Evolutionary conservation across 345 rosid genomes (phyloP).

Genomic region (Melastoma malabathricum): DNA sequence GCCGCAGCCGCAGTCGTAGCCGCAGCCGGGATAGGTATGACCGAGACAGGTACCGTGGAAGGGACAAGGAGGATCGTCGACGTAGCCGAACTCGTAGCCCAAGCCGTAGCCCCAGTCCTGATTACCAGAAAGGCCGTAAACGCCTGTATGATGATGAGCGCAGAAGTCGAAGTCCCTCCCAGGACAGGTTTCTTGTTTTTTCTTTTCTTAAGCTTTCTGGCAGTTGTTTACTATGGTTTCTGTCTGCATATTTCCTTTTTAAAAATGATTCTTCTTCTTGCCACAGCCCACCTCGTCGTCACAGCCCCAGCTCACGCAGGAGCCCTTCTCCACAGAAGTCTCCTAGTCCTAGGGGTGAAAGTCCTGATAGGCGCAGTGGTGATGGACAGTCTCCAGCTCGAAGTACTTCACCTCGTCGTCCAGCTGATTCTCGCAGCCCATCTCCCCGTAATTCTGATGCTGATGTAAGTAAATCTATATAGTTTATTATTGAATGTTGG

Average conservation of each 20-base stretch:
- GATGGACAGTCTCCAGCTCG: slow-evolving; percentile 17
- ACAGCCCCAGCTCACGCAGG: slow-evolving; percentile 22
- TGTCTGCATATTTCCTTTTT: not conserved
- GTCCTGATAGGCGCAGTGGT: slow-evolving; percentile 20
- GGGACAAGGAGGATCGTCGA: slow-evolving; percentile 25
- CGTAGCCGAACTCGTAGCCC: slow-evolving; percentile 38
- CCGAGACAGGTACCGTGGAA: slow-evolving; percentile 31
- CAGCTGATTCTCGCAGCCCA: slow-evolving; percentile 6
- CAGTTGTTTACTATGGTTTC: not conserved
- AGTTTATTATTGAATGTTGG: too few relatives aligned
- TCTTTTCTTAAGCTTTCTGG: not conserved
- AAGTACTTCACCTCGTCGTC: slow-evolving; percentile 5
- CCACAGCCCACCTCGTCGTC: slow-evolving; percentile 27
- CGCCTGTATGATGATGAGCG: slow-evolving; percentile 37
- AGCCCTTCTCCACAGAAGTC: slow-evolving; percentile 8
- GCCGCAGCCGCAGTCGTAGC: slow-evolving; percentile 44
- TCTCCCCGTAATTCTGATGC: slow-evolving; percentile 4
- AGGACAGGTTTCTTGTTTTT: slow-evolving; percentile 23
- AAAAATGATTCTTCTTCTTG: slow-evolving; percentile 27
- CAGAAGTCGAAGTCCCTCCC: slow-evolving; percentile 28
- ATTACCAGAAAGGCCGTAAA: slow-evolving; percentile 24
- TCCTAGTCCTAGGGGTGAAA: slow-evolving; percentile 12
- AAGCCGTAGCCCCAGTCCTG: slow-evolving; percentile 44
- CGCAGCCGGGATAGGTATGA: slow-evolving; percentile 38
- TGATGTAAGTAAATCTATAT: slow-evolving; percentile 2